Evolutionary conservation across 208 protist species (phyloP).

Genomic region (Angomonas ambiguus): DNA sequence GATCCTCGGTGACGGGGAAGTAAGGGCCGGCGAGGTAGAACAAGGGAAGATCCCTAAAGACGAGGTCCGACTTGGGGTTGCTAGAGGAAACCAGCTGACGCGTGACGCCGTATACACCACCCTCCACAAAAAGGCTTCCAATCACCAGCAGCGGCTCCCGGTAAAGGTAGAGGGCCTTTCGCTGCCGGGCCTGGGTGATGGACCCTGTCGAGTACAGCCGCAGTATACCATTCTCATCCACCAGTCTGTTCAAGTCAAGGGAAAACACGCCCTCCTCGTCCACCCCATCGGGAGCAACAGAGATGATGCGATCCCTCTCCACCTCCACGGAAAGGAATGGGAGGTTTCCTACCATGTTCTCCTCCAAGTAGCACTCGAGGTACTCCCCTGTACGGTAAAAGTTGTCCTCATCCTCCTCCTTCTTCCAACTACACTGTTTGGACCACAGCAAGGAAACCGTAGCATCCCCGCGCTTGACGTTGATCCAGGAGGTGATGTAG

Average conservation of each 20-base stretch:
- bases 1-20: not conserved
- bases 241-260: conserved; percentile 30
- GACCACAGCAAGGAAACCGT: not conserved
- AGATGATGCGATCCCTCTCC: conserved; percentile 12
- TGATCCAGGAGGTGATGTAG: conserved; percentile 36
- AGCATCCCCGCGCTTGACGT: not conserved
- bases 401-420: not conserved
- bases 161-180: not conserved
- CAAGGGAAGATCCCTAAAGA: conserved; percentile 16
- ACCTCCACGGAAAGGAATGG: conserved; percentile 34
- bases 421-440: conserved; percentile 21
- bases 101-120: conserved; percentile 35
- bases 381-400: conserved; percentile 36
- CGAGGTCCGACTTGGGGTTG: not conserved
- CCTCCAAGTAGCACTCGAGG: conserved; percentile 8
- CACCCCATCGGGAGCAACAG: not conserved
- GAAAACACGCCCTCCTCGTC: conserved; percentile 17
- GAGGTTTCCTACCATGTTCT: conserved; percentile 11
- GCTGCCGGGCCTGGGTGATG: conserved; percentile 13
- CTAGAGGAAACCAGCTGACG: conserved; percentile 10
- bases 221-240: conserved; percentile 14
- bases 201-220: conserved; percentile 50
- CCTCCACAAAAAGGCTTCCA: conserved; percentile 38
- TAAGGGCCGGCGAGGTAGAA: conserved; percentile 23
- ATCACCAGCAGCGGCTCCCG: conserved; percentile 40